Evolutionary conservation across 78 protist genomes (phyloP).

Genomic region (Monocercomonoides exilis): DNA sequence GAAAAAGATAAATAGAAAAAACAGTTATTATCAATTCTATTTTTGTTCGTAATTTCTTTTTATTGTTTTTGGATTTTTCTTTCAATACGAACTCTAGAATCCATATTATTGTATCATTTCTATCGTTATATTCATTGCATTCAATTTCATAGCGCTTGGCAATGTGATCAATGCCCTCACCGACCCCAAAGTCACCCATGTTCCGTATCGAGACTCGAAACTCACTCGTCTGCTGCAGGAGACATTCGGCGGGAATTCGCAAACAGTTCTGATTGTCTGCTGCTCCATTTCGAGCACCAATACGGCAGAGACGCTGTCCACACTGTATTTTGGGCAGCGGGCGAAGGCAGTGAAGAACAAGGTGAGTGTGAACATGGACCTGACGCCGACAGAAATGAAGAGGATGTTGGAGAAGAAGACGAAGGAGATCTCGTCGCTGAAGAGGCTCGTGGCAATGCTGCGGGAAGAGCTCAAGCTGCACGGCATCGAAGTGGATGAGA

Average conservation of each 20-base stretch:
- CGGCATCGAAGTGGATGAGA: too few relatives aligned
- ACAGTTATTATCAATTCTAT: too few relatives aligned
- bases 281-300: constrained; percentile 45
- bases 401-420: too few relatives aligned
- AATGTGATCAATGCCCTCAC: constrained; percentile 57
- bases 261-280: constrained; percentile 42
- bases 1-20: too few relatives aligned
- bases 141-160: constrained; percentile 49
- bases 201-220: constrained; percentile 63
- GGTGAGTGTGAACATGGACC: background rate
- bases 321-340: constrained; percentile 58
- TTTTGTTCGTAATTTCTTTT: too few relatives aligned
- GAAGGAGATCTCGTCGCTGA: too few relatives aligned
- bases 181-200: constrained; percentile 2
- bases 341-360: constrained; percentile 7
- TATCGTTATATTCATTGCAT: constrained; percentile 33
- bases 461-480: too few relatives aligned
- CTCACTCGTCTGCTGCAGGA: constrained; percentile 50
- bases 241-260: constrained; percentile 49
- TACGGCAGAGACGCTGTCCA: constrained; percentile 55
- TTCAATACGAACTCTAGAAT: too few relatives aligned
- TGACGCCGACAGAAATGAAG: too few relatives aligned
- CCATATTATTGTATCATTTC: too few relatives aligned
- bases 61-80: too few relatives aligned
- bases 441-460: too few relatives aligned